Evolutionary conservation across 2,329 filamentous ascomycete species (phyloP).

Genomic region (Uncinocarpus reesii): DNA sequence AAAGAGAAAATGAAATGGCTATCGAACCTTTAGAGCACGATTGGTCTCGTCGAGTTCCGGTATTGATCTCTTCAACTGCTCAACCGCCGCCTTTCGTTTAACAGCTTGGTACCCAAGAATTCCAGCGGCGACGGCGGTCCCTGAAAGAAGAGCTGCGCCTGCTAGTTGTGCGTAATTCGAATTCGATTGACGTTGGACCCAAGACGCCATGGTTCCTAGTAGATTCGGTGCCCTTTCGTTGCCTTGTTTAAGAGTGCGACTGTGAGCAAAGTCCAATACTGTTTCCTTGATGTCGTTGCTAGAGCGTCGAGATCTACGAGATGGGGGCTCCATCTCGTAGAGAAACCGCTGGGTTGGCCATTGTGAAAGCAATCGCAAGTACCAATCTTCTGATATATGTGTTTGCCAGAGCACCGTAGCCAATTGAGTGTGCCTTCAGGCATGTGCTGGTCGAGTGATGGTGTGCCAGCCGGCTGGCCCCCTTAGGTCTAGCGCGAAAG

Average conservation of each 20-base stretch:
- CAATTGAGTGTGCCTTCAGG: neutral
- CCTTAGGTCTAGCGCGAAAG: neutral
- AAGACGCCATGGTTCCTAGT: constrained; percentile 32
- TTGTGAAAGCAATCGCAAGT: neutral
- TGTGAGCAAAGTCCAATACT: too few species aligned
- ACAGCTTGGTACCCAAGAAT: constrained; percentile 50
- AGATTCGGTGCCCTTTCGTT: neutral
- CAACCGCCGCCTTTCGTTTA: constrained; percentile 45
- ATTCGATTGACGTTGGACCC: constrained; percentile 35
- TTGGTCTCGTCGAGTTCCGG: constrained; percentile 43
- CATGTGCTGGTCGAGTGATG: neutral
- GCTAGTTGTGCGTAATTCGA: constrained; percentile 36
- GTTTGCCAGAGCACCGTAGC: neutral
- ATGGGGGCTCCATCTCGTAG: constrained; percentile 1
- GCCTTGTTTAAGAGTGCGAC: too few species aligned
- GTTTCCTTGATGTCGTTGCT: neutral
- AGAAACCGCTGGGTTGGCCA: neutral
- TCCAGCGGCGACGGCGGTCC: constrained; percentile 38
- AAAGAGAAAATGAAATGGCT: neutral
- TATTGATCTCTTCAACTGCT: constrained; percentile 52
- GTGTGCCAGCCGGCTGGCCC: neutral
- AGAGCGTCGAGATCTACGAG: constrained; percentile 1
- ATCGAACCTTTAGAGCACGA: constrained; percentile 40
- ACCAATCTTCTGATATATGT: neutral
- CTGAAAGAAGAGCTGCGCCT: constrained; percentile 35